Evolutionary conservation across 768 basidiomycete species (phyloP).

Genomic region (Russula sp.): DNA sequence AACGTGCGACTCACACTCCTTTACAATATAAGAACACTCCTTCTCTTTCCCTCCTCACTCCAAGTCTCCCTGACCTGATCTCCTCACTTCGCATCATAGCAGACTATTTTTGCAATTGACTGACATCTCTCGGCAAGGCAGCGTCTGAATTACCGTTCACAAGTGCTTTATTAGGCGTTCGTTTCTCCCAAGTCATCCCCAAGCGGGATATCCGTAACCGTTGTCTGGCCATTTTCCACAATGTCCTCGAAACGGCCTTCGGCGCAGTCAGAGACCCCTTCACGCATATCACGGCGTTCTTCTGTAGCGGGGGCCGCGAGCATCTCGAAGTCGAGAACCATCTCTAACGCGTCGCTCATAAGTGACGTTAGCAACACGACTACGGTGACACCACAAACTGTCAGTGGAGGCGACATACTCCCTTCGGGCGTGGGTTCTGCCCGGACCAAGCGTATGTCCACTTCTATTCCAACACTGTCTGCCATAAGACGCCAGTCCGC

Average conservation of each 20-base stretch:
- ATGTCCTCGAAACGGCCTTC: slow-evolving; percentile 17
- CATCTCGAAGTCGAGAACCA: slow-evolving; percentile 44
- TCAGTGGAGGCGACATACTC: slow-evolving; percentile 16
- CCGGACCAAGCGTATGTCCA: slow-evolving; percentile 31
- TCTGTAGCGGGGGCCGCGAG: slow-evolving; percentile 33
- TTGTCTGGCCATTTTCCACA: not conserved
- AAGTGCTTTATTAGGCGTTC: not conserved
- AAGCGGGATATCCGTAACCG: not conserved
- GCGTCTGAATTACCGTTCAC: not conserved
- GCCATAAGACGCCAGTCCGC: slow-evolving; percentile 23
- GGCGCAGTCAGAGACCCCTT: slow-evolving; percentile 47
- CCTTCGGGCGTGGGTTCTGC: slow-evolving; percentile 32
- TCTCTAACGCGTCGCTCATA: slow-evolving; percentile 42
- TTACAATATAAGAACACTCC: not conserved
- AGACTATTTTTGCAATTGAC: not conserved
- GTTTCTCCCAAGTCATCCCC: not conserved
- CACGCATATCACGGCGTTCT: slow-evolving; percentile 44
- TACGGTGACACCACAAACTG: slow-evolving; percentile 35
- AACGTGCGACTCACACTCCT: not conserved
- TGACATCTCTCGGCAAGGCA: not conserved
- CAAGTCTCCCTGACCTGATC: not conserved
- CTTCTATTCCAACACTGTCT: slow-evolving; percentile 23
- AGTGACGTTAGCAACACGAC: slow-evolving; percentile 38
- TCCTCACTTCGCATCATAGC: not conserved
- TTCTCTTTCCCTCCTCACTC: not conserved